phyloP scores from a whole-genome alignment of 768 basidiomycete species.

The Hydnum rufescens region DNA sequence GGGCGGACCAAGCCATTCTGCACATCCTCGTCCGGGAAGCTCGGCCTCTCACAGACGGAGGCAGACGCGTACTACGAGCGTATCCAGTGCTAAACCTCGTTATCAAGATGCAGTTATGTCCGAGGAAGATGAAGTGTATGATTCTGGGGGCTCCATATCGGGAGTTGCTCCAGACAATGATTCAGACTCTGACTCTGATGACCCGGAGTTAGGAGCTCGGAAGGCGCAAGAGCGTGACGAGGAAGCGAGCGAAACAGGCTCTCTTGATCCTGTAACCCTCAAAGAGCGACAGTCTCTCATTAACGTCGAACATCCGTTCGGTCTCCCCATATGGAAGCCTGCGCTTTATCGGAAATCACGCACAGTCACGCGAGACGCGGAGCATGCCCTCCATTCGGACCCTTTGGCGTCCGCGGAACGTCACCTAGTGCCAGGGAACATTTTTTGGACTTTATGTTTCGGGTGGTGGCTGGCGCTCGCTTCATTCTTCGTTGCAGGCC shows the following conservation, averaged over 20 bases:
- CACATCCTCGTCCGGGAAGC: background rate
- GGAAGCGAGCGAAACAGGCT: background rate
- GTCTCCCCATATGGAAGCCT: conserved; percentile 98
- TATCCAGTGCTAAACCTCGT: background rate
- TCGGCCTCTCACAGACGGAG: background rate
- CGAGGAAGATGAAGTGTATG: background rate
- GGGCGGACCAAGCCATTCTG: background rate
- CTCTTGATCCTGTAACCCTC: background rate
- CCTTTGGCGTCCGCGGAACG: conserved; percentile 88
- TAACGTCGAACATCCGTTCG: conserved; percentile 98
- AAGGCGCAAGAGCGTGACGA: background rate
- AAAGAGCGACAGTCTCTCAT: conserved; percentile 95
- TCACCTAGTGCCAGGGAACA: conserved; percentile 82
- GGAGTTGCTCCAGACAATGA: background rate
- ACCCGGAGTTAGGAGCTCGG: background rate
- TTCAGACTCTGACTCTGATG: background rate
- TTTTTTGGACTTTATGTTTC: conserved; percentile 77
- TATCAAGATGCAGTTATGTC: background rate
- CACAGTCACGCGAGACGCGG: conserved; percentile 89
- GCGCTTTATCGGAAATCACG: conserved; percentile 96
- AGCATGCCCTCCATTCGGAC: conserved; percentile 77
- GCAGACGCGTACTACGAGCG: background rate
- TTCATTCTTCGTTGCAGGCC: conserved; percentile 43
- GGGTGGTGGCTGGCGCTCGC: conserved; percentile 81
- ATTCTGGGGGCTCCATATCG: background rate